Evolutionary conservation across 441 rosid genomes (phyloP).

Genomic region (Isatis lusitanica): DNA sequence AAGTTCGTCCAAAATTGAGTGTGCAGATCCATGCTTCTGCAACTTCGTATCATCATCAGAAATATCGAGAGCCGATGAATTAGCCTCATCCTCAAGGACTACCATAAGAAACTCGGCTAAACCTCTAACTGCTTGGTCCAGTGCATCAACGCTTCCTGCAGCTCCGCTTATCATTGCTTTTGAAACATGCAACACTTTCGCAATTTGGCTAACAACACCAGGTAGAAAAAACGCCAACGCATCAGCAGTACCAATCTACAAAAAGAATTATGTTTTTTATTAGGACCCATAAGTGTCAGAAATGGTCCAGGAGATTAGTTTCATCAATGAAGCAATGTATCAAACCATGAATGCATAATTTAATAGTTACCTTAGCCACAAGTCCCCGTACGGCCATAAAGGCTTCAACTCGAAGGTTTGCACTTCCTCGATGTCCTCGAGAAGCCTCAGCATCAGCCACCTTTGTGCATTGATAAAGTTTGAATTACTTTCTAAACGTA

Average conservation of each 20-base stretch:
- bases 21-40: constrained; percentile 45
- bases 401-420: constrained; percentile 79
- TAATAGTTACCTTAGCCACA: constrained; percentile 75
- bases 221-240: constrained; percentile 95
- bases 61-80: constrained; percentile 45
- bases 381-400: constrained; percentile 74
- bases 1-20: constrained; percentile 64
- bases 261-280: constrained; percentile 14
- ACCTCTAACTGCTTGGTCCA: constrained; percentile 82
- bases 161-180: constrained; percentile 91
- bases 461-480: constrained; percentile 44
- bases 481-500: not conserved
- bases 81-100: constrained; percentile 78
- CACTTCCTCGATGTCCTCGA: constrained; percentile 89
- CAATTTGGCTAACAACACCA: constrained; percentile 90
- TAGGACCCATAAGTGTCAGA: not conserved
- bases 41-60: constrained; percentile 36
- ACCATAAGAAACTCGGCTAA: constrained; percentile 92
- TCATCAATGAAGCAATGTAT: not conserved
- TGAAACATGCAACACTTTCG: constrained; percentile 76
- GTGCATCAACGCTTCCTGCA: constrained; percentile 84
- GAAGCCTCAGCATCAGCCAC: constrained; percentile 87
- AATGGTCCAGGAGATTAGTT: not conserved
- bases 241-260: constrained; percentile 88
- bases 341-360: not conserved